Base-by-base conservation (phyloP, 176 grass and related monocot genomes). In the Triticum timopheevii region DNA sequence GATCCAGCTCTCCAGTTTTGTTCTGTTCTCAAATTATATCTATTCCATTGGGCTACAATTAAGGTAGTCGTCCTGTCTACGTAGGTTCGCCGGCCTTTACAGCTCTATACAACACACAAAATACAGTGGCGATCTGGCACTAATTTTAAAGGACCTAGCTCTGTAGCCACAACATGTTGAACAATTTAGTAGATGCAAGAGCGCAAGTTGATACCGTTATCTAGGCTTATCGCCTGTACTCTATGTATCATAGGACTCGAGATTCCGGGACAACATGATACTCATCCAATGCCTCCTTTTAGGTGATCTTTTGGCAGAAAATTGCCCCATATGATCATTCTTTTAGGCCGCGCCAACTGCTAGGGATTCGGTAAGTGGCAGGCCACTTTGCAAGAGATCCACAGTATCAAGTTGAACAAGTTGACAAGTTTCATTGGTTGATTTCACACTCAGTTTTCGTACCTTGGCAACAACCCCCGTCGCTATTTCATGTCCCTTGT, bases 401-500 rank as follows among this genome's bases (percentile, higher is more conserved):
- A 73, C 68, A 61, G 49, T 42, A 40, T 28, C 81, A 22, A 42
- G 9, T 72, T 40, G 8, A 61, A 11, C 50, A 73, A 59, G 22
- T 65, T 39, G 19, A 30, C 2, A 19, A 28, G 35, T 30, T 19
- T 10, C 35, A 4, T 45, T 22, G 42, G 22, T 42, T 75, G 59
- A n/a, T 67, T 82, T 76, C 72, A 82, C 44, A 82, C 73, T 28
- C 75, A 39, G 39, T 28, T 70, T 84, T 17, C 86, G 20, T n/a
- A 31, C 39, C 39, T 67, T 24, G 27, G 22, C 42, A 56, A 12
- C 76, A 73, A 64, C 76, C 42, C 64, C 65, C 10, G 38, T 80
- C 31, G 19, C 56, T 65, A 40, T 64, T 86, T 30, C 19, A 34
- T 44, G 80, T 17, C 13, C 50, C 1, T 61, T 86, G 33, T 63